Evolutionary conservation across 306 rosid genomes (phyloP).

Genomic region (Acacia acuminata): DNA sequence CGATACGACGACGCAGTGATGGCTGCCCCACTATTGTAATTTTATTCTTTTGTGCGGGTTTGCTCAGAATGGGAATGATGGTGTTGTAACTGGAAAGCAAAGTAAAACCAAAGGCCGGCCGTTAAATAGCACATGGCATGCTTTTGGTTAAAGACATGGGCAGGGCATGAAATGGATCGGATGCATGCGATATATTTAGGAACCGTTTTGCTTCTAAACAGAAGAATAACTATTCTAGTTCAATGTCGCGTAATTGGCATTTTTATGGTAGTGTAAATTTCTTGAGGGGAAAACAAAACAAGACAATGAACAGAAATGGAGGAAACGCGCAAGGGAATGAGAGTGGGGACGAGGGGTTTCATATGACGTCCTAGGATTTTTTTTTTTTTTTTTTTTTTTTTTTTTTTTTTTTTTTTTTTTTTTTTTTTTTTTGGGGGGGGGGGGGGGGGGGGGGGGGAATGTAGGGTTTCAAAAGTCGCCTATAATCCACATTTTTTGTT

Average conservation of each 20-base stretch:
- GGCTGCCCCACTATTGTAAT: neutral
- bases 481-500: neutral
- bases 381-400: no score
- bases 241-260: neutral
- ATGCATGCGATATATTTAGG: neutral
- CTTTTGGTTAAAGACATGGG: neutral
- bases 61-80: conserved; percentile 12
- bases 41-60: neutral
- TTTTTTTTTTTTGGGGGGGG: no score
- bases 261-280: neutral
- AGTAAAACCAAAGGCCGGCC: neutral
- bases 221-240: neutral
- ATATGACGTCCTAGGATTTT: no score
- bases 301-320: neutral
- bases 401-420: no score
- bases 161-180: neutral
- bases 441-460: no score
- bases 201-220: neutral
- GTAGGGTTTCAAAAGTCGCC: neutral
- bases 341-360: no score
- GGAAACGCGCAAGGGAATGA: neutral
- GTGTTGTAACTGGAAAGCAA: conserved; percentile 7
- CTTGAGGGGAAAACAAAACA: neutral
- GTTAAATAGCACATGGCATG: neutral
- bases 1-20: neutral